phyloP scores from a whole-genome alignment of 805 yeast species.

The Zygosaccharomyces bisporus region DNA sequence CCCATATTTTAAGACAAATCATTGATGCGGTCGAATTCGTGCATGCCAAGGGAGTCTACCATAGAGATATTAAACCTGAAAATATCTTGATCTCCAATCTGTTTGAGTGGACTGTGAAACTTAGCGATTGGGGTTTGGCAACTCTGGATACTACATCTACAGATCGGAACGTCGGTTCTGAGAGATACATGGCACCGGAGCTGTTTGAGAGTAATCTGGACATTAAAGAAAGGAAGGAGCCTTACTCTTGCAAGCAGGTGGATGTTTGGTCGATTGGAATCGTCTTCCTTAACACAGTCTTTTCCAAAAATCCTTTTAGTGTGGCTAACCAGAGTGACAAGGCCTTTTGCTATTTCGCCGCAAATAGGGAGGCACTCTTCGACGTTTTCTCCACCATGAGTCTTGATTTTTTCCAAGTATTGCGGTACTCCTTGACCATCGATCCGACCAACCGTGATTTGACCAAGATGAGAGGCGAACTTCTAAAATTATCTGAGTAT shows the following conservation, averaged over 20 bases:
- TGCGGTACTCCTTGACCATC: slow-evolving; percentile 71
- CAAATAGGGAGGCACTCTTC: slow-evolving; percentile 82
- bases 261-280: slow-evolving; percentile 91
- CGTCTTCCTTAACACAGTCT: slow-evolving; percentile 76
- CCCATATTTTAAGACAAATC: slow-evolving; percentile 56
- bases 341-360: slow-evolving; percentile 78
- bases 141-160: slow-evolving; percentile 49
- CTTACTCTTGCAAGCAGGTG: slow-evolving; percentile 74
- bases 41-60: slow-evolving; percentile 69
- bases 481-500: slow-evolving; percentile 58
- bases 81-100: slow-evolving; percentile 57
- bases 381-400: slow-evolving; percentile 90
- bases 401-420: slow-evolving; percentile 77
- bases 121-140: slow-evolving; percentile 76
- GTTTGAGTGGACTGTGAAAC: slow-evolving; percentile 51
- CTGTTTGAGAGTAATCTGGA: slow-evolving; percentile 54
- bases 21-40: slow-evolving; percentile 73
- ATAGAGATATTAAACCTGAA: slow-evolving; percentile 78
- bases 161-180: slow-evolving; percentile 85
- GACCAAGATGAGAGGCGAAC: slow-evolving; percentile 53
- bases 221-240: slow-evolving; percentile 41
- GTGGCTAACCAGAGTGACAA: slow-evolving; percentile 79
- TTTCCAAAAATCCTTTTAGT: slow-evolving; percentile 82
- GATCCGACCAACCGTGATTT: slow-evolving; percentile 85
- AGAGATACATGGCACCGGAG: slow-evolving; percentile 94